phyloP scores from a whole-genome alignment of 1,284 basidiomycete species.

The Cutaneotrichosporon sp. region DNA sequence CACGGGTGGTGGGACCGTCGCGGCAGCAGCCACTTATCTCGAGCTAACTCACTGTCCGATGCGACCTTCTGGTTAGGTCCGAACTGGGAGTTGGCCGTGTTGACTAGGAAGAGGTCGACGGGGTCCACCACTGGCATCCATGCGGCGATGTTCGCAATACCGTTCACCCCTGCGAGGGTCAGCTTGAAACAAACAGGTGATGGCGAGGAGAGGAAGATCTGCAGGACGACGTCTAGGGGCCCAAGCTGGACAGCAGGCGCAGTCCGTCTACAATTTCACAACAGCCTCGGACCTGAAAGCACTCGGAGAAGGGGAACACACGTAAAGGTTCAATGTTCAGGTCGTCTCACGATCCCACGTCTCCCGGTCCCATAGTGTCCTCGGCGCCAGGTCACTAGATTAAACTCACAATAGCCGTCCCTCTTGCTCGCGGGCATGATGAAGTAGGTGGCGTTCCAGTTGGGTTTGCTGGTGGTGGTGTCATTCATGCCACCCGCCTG shows the following conservation, averaged over 20 bases:
- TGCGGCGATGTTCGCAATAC: conserved; percentile 13
- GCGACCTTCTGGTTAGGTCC: background rate
- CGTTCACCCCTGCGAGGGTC: conserved; percentile 18
- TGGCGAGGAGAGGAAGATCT: background rate
- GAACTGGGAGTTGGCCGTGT: conserved; percentile 4
- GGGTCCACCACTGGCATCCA: conserved; percentile 13
- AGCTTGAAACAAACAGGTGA: background rate
- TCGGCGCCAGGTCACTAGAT: too few relatives aligned
- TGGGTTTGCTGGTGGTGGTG: background rate
- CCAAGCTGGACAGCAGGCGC: background rate
- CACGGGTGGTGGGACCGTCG: too few relatives aligned
- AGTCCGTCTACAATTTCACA: too few relatives aligned
- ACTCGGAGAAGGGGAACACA: too few relatives aligned
- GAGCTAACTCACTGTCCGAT: conserved; percentile 1
- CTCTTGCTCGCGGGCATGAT: conserved; percentile 9
- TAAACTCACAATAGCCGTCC: conserved; percentile 11
- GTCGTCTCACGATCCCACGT: too few relatives aligned
- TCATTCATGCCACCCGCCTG: background rate
- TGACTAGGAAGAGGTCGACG: conserved; percentile 11
- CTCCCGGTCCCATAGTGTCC: background rate
- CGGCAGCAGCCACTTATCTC: too few relatives aligned
- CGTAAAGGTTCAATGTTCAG: too few relatives aligned
- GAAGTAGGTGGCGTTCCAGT: conserved; percentile 10
- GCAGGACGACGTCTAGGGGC: background rate
- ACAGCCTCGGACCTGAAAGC: too few relatives aligned